phyloP scores from a whole-genome alignment of 2,329 filamentous ascomycete genomes.

The Akanthomyces lecanii region DNA sequence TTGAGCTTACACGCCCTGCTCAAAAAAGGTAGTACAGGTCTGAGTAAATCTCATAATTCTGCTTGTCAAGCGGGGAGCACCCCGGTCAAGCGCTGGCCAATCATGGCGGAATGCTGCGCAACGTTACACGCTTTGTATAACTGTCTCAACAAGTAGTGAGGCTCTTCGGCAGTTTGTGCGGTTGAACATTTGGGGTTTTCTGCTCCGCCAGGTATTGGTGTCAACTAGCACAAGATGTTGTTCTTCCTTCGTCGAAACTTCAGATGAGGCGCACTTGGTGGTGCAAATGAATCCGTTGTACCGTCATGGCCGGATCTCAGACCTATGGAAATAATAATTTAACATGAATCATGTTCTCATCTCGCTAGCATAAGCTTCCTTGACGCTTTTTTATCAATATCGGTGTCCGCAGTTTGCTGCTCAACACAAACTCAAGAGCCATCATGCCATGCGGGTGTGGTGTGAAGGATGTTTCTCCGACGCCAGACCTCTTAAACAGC shows the following conservation, averaged over 20 bases:
- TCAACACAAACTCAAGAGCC: too few relatives aligned
- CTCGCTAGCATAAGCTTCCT: too few relatives aligned
- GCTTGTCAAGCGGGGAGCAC: neutral
- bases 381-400: too few relatives aligned
- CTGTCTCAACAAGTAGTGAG: neutral
- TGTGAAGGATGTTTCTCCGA: neutral
- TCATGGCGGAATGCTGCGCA: neutral
- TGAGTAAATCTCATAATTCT: neutral
- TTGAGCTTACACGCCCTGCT: neutral
- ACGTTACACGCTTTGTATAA: neutral
- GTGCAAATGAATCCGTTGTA: too few relatives aligned
- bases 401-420: too few relatives aligned
- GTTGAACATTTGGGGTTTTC: too few relatives aligned
- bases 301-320: too few relatives aligned
- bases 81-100: neutral
- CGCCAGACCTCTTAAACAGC: neutral
- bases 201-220: neutral
- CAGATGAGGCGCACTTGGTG: neutral
- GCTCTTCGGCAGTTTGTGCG: neutral
- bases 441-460: too few relatives aligned
- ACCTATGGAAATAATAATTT: too few relatives aligned
- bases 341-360: too few relatives aligned
- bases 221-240: too few relatives aligned
- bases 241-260: neutral
- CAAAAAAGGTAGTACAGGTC: too few relatives aligned